Evolutionary conservation across 331 rosid species (phyloP).

Genomic region (Quercus phellos): DNA sequence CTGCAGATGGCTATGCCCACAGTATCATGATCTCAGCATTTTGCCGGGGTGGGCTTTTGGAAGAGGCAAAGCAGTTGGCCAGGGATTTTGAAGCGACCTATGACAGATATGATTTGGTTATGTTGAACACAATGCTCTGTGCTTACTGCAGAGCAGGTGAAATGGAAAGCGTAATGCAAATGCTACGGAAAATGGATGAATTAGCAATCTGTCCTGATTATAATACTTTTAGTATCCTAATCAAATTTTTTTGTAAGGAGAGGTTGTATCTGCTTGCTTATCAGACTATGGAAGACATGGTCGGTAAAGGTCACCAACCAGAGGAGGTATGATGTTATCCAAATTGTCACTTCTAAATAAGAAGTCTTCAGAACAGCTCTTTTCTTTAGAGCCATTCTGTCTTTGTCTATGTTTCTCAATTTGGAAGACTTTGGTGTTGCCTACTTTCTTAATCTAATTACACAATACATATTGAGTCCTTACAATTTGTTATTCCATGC

Average conservation of each 20-base stretch:
- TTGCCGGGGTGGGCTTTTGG: slow-evolving; percentile 77
- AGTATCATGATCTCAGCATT: slow-evolving; percentile 90
- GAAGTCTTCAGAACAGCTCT: not conserved
- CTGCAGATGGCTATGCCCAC: slow-evolving; percentile 88
- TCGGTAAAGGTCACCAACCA: slow-evolving; percentile 71
- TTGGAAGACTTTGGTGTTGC: not conserved
- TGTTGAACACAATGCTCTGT: slow-evolving; percentile 83
- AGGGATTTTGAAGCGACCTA: slow-evolving; percentile 66
- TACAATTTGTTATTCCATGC: not conserved
- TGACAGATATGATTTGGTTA: slow-evolving; percentile 76
- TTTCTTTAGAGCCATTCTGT: not conserved
- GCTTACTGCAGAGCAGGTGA: slow-evolving; percentile 94
- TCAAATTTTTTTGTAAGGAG: slow-evolving; percentile 81
- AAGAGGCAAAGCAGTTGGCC: slow-evolving; percentile 81
- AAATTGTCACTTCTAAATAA: slow-evolving; percentile 8
- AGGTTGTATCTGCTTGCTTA: slow-evolving; percentile 75
- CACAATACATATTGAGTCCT: not conserved
- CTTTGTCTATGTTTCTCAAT: not conserved
- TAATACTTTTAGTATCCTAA: slow-evolving; percentile 74
- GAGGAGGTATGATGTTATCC: slow-evolving; percentile 60
- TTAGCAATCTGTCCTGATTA: slow-evolving; percentile 77
- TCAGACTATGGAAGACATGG: slow-evolving; percentile 82
- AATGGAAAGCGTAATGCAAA: slow-evolving; percentile 89
- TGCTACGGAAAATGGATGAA: slow-evolving; percentile 84
- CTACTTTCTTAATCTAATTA: not conserved